Evolutionary conservation across 768 basidiomycete species (phyloP).

Genomic region (Russula lepida): DNA sequence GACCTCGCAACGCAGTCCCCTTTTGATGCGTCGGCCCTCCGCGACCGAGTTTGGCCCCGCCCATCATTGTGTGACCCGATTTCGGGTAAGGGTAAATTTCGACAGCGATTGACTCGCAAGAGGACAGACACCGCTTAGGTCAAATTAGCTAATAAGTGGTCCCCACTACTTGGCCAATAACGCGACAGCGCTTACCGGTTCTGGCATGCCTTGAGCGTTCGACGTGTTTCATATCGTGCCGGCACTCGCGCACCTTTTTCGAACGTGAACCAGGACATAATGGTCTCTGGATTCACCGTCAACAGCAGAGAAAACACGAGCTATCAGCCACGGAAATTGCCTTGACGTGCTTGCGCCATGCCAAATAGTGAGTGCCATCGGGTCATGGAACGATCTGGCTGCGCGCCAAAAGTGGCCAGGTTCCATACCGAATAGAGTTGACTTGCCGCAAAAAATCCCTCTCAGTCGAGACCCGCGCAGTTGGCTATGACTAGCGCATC

Average conservation of each 20-base stretch:
- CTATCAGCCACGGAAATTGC: constrained; percentile 14
- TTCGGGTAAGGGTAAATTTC: constrained; percentile 16
- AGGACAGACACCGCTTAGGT: constrained; percentile 6
- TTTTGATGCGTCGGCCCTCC: not conserved
- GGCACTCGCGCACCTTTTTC: not conserved
- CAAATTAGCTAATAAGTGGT: constrained; percentile 13
- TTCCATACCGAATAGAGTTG: constrained; percentile 21
- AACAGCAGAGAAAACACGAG: constrained; percentile 12
- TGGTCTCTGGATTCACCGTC: not conserved
- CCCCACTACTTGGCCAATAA: not conserved
- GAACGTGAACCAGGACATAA: not conserved
- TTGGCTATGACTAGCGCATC: constrained; percentile 1
- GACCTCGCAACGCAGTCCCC: not conserved
- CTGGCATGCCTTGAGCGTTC: constrained; percentile 1
- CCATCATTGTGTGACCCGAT: constrained; percentile 15
- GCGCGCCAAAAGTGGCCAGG: constrained; percentile 2
- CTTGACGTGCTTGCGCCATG: constrained; percentile 7
- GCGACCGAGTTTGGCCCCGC: constrained; percentile 15
- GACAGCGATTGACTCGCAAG: not conserved
- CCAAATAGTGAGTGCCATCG: constrained; percentile 19
- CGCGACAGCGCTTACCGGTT: constrained; percentile 1
- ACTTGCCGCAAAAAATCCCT: constrained; percentile 15
- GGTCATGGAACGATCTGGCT: constrained; percentile 16
- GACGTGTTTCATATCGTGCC: constrained; percentile 13
- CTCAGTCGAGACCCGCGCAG: not conserved